Evolutionary conservation across 2,329 filamentous ascomycete genomes (phyloP), one percentile per base, ranked within the genome.

Genomic region (Waltergamsia citrina): DNA sequence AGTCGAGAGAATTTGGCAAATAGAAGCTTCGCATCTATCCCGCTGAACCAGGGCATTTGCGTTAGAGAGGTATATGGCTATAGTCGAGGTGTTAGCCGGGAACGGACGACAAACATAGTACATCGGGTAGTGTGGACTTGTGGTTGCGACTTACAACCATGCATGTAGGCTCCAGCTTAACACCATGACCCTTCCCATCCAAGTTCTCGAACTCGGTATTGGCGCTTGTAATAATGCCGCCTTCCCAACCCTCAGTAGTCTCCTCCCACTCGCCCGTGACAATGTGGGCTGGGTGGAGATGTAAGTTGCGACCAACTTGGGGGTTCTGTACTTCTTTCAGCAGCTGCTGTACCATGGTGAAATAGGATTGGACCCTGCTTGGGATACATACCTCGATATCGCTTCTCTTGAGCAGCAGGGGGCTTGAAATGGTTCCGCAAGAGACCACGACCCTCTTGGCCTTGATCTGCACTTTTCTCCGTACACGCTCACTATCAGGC

Each of bases 361-460:
- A 29, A 29, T 11, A 15, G 27, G 27, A 17, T 9, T 29, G 7
- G 8, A 29, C 14, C 8, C 27, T 25, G 8, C 30, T 17, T 22
- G n/a, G 14, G 29, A 5, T 12, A 43, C 63, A 51, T 45, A 78
- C 76, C 51, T 72, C 79, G 32, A 95, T 56, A 2, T 86, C 86
- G 39, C 86, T 94, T 32, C 81, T 80, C 43, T 78, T 62, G 28
- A 96, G 65, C 3, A 95, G 53, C 2, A 90, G 53, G 0, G 90
- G 88, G 29, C 77, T 87, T 49, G 84, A 78, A 35, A 95, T 60
- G 1, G 81, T 74, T 5, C 90, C 88, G 17, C 73, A 74, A 0
- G 85, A 76, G n/a, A 93, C 58, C 30, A 95, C 74, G 9, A 94
- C 82, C 48, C 78, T 81, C 56, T 84, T 85, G 2, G 87, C 86